Evolutionary conservation across 345 rosid genomes (phyloP).

Genomic region (Laguncularia racemosa): DNA sequence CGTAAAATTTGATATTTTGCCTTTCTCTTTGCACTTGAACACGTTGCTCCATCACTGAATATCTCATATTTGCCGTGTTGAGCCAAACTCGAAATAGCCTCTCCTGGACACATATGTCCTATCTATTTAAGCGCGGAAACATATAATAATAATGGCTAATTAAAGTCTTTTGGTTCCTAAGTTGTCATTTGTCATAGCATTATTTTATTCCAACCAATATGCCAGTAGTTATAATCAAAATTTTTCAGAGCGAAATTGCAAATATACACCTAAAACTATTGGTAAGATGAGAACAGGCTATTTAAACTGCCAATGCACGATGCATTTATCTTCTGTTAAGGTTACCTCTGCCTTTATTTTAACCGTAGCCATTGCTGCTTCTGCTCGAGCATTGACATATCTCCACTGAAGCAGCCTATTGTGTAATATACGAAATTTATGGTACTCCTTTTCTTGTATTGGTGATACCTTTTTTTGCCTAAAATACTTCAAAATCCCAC

Average conservation of each 20-base stretch:
- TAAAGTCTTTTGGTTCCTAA: too few species aligned
- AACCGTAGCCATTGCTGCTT: conserved; percentile 27
- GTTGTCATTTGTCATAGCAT: too few species aligned
- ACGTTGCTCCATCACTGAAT: conserved; percentile 26
- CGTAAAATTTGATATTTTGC: conserved; percentile 32
- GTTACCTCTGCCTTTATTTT: conserved; percentile 37
- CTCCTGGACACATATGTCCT: conserved; percentile 24
- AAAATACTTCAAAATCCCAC: conserved; percentile 61
- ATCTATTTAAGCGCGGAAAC: too few species aligned
- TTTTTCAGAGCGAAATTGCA: too few species aligned
- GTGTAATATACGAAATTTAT: conserved; percentile 33
- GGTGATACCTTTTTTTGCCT: conserved; percentile 56
- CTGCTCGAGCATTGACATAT: conserved; percentile 51
- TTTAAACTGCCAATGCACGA: too few species aligned
- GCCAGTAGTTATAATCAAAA: too few species aligned
- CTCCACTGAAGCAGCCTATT: conserved; percentile 55
- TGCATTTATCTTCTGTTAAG: too few species aligned
- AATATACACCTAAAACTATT: too few species aligned
- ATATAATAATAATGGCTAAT: too few species aligned
- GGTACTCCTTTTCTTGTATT: conserved; percentile 43
- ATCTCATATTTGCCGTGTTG: conserved; percentile 31
- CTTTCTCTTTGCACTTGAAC: conserved; percentile 28
- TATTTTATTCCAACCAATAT: too few species aligned
- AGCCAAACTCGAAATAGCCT: conserved; percentile 49
- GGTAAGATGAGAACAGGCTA: too few species aligned